These are phyloP conservation scores for Bipolaris zeicola DNA, from an alignment of 2,329 filamentous ascomycete species.

Conservation along the genomic window DNA sequence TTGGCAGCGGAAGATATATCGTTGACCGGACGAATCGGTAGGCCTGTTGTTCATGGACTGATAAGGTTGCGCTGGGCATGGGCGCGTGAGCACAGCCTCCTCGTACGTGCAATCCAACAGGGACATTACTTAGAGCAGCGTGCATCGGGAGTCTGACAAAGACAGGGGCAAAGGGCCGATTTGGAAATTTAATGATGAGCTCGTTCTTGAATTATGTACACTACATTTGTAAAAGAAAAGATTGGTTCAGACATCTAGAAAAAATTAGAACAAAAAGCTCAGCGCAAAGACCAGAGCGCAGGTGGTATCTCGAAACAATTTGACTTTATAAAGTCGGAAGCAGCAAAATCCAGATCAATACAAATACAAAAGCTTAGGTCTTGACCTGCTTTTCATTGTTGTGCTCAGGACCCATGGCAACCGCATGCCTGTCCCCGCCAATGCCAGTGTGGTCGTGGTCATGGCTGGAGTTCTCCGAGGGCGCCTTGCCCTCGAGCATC, in stretches of 20 bases:
- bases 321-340: slow-evolving; percentile 18
- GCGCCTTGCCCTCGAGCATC: slow-evolving; percentile 64
- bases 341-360: slow-evolving; percentile 16
- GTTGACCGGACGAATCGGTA: slow-evolving; percentile 1
- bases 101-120: not conserved
- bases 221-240: slow-evolving; percentile 12
- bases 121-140: no score
- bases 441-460: slow-evolving; percentile 57
- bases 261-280: slow-evolving; percentile 15
- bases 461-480: slow-evolving; percentile 52
- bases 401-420: slow-evolving; percentile 55
- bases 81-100: not conserved
- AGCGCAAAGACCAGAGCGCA: slow-evolving; percentile 30
- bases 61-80: slow-evolving; percentile 21
- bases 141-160: not conserved
- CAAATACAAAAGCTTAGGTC: slow-evolving; percentile 14
- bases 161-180: not conserved
- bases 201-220: slow-evolving; percentile 22
- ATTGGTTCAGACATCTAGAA: slow-evolving; percentile 11
- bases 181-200: slow-evolving; percentile 5
- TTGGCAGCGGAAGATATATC: slow-evolving; percentile 16
- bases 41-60: slow-evolving; percentile 18
- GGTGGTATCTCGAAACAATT: slow-evolving; percentile 44
- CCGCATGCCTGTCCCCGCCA: slow-evolving; percentile 58
- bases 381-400: slow-evolving; percentile 40